Conservation (phyloP, 1,284 basidiomycete genomes). For the Ustilago vetiveriae region DNA sequence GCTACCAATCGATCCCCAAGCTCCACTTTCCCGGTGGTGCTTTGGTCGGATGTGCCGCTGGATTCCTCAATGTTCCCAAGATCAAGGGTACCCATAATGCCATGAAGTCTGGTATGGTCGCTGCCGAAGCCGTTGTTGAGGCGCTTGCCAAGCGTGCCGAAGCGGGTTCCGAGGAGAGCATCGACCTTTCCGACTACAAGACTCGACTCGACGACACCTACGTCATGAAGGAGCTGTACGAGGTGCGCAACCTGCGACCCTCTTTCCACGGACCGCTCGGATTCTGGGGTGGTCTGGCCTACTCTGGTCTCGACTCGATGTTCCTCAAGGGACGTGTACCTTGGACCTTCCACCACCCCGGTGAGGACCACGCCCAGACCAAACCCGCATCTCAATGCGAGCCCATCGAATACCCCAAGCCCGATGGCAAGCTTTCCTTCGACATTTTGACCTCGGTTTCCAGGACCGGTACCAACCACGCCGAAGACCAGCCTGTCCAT, state of each 20-base stretch:
- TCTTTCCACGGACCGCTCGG: constrained; percentile 88
- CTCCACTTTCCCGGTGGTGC: constrained; percentile 95
- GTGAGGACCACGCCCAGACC: constrained; percentile 74
- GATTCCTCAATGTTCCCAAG: constrained; percentile 93
- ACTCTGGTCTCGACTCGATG: constrained; percentile 88
- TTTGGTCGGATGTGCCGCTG: constrained; percentile 92
- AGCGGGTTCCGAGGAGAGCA: constrained; percentile 61
- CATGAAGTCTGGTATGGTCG: constrained; percentile 99
- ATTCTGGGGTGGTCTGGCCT: constrained; percentile 85
- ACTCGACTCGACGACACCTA: constrained; percentile 79
- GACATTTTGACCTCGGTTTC: constrained; percentile 91
- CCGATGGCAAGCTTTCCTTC: constrained; percentile 89
- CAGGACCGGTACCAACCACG: constrained; percentile 94
- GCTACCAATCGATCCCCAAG: constrained; percentile 89
- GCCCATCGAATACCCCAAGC: constrained; percentile 89
- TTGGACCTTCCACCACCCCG: constrained; percentile 85
- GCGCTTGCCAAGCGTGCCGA: constrained; percentile 70
- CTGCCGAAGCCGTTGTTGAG: constrained; percentile 85
- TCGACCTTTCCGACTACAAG: constrained; percentile 84
- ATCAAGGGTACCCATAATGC: constrained; percentile 99
- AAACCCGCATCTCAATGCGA: constrained; percentile 71
- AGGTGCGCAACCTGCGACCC: constrained; percentile 91
- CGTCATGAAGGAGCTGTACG: constrained; percentile 86
- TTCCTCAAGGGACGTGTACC: constrained; percentile 86
- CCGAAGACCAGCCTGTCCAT: constrained; percentile 94